phyloP scores from a whole-genome alignment of 176 grass and related monocot species.

The Ensete glaucum region DNA sequence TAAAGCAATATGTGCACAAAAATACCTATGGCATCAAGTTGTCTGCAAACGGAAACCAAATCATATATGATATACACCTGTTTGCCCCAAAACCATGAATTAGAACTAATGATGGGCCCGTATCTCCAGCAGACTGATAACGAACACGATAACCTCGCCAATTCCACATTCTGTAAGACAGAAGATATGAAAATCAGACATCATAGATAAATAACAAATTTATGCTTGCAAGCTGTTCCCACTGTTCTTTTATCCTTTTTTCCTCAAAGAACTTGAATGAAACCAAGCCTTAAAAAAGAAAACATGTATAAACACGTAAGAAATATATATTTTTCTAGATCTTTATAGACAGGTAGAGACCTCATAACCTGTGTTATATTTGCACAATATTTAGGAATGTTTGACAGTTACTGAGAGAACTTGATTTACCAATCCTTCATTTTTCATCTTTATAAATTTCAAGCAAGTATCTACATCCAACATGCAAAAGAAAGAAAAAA shows the following conservation, averaged over 20 bases:
- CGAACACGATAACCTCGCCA: conserved; percentile 73
- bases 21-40: conserved; percentile 5
- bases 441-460: too few species aligned
- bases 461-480: too few species aligned
- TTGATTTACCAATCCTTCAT: too few species aligned
- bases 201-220: background rate
- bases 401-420: too few species aligned
- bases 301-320: too few species aligned
- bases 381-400: too few species aligned
- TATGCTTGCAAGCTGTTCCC: background rate
- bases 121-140: conserved; percentile 58
- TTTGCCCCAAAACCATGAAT: conserved; percentile 88
- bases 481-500: too few species aligned
- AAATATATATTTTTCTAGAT: too few species aligned
- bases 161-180: conserved; percentile 45
- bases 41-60: conserved; percentile 10
- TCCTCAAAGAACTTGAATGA: too few species aligned
- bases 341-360: too few species aligned
- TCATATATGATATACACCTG: conserved; percentile 39
- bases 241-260: background rate
- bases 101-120: conserved; percentile 70
- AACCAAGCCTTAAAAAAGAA: too few species aligned
- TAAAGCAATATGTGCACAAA: conserved; percentile 6
- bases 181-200: background rate
- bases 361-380: too few species aligned